Evolutionary conservation across 164 flowering plant genomes (phyloP).

Genomic region (Brasenia schreberi): DNA sequence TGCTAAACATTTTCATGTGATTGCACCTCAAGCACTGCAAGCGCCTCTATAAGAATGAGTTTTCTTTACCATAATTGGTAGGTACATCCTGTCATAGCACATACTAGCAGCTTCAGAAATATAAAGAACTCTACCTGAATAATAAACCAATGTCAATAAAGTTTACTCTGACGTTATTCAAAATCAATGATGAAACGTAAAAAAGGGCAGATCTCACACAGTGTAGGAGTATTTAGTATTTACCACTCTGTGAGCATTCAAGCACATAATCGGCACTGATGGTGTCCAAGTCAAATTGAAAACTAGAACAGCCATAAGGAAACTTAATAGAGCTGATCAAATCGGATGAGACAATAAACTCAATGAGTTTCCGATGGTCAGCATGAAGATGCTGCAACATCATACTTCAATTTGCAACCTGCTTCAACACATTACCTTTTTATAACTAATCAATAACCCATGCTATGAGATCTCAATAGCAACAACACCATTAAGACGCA

Average conservation of each 20-base stretch:
- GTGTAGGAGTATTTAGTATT: background rate
- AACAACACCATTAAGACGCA: too few relatives aligned
- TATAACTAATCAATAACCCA: too few relatives aligned
- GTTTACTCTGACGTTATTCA: background rate
- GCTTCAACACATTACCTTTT: background rate
- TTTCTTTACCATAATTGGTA: conserved; percentile 41
- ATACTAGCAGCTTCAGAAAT: conserved; percentile 32
- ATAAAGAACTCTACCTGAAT: conserved; percentile 55
- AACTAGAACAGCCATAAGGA: conserved; percentile 19
- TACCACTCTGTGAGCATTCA: conserved; percentile 45
- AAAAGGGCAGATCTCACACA: background rate
- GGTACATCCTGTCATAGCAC: conserved; percentile 26
- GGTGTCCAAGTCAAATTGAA: conserved; percentile 34
- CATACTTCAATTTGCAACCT: background rate
- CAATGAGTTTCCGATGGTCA: conserved; percentile 67
- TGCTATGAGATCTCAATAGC: background rate
- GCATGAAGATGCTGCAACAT: conserved; percentile 30
- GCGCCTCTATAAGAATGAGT: background rate
- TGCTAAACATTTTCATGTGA: background rate
- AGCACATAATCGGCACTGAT: conserved; percentile 58
- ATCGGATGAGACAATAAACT: conserved; percentile 36
- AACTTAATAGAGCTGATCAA: conserved; percentile 27
- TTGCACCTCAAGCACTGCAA: background rate
- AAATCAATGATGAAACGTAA: background rate
- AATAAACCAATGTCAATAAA: background rate